Base-by-base conservation (phyloP, 2,329 filamentous ascomycete species). In the Claviceps lovelessii region DNA sequence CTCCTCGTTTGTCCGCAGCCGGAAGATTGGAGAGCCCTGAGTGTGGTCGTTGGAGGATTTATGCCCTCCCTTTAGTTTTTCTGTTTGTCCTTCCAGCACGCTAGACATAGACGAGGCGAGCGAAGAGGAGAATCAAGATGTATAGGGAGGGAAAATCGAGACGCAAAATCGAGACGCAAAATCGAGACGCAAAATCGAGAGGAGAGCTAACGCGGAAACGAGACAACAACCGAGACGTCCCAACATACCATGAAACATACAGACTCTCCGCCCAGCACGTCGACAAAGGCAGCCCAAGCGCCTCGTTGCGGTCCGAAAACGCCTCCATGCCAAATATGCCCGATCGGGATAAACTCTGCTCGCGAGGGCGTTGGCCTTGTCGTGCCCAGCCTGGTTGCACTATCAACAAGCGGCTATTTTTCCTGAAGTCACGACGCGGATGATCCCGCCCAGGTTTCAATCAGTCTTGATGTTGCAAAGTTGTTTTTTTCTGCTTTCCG, bases 231-330 rank as follows among this genome's bases (percentile, higher is more conserved):
- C 35, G 8, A 37, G 9, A 33, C 31, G 5, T 9, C 31, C 35
- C 35, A 28, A 57, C 55, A 47, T 58, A 65, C 59, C 64, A 64
- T 44, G 72, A 73, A 54, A 74, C 64, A 60, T 70, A 74, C 19
- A 74, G 64, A 7, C 65, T 66, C 52, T 70, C 69, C 35, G 73
- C 60, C 70, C 71, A 73, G 39, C 68, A 61, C 5, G 67, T 68
- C 13, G 59, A 62, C 15, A 60, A 56, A 19, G 65, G 64, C 39
- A 72, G 62, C 28, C 61, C 63, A 42, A 72, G 62, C 49, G 62
- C 54, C 41, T 52, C 54, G 54, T 72, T 64, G 13, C 65, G 61
- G 2, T 66, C 62, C 2, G 65, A 59, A 23, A 66, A 64, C 19
- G 63, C 50, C 47, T 71, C 68, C 4, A 74, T 61, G 8, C 67